These are phyloP conservation scores for Epipyxis sp. DNA, from an alignment of 108 stramenopile genomes.

Conservation along the genomic window DNA sequence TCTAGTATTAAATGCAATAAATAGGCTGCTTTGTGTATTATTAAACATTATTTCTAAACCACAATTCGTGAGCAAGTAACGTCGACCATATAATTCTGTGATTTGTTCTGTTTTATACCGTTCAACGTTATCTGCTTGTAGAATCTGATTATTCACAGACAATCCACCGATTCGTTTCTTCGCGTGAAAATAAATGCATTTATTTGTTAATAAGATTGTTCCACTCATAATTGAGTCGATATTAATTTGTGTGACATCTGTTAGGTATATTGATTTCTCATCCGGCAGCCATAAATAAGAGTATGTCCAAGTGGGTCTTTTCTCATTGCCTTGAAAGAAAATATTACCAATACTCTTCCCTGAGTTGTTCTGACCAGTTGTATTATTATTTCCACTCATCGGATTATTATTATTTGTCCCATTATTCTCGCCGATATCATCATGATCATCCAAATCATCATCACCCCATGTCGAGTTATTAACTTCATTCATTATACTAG, in stretches of 20 bases:
- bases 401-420: too few relatives aligned
- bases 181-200: constrained; percentile 23
- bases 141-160: neutral
- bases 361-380: too few relatives aligned
- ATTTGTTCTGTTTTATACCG: neutral
- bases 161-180: neutral
- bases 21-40: neutral
- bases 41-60: constrained; percentile 27
- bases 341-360: too few relatives aligned
- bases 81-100: constrained; percentile 18
- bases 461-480: too few relatives aligned
- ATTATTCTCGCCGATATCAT: too few relatives aligned
- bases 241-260: constrained; percentile 4
- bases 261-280: neutral
- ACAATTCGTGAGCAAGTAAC: constrained; percentile 14
- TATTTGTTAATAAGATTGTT: constrained; percentile 12
- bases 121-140: neutral
- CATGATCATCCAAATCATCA: too few relatives aligned
- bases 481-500: too few relatives aligned
- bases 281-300: neutral
- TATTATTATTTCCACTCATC: too few relatives aligned
- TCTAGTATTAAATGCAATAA: constrained; percentile 13
- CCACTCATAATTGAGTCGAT: neutral
- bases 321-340: neutral
- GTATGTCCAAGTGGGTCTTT: constrained; percentile 15